phyloP scores from a whole-genome alignment of 352 stramenopile species.

The Aphanomyces cochlioides region DNA sequence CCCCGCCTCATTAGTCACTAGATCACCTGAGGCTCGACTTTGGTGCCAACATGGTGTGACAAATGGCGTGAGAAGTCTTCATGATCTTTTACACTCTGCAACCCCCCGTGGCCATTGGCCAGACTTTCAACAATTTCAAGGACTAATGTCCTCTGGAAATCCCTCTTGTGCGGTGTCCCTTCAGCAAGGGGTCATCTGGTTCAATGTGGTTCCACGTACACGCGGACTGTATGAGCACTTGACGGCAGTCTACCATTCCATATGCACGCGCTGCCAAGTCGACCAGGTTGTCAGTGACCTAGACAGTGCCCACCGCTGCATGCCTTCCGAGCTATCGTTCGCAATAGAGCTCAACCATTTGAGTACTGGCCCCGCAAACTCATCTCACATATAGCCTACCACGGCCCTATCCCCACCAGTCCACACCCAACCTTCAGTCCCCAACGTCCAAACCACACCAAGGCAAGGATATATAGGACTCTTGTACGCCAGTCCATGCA shows the following conservation, averaged over 20 bases:
- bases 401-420: background rate
- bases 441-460: background rate
- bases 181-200: background rate
- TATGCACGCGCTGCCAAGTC: background rate
- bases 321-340: background rate
- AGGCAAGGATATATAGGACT: background rate
- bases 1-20: background rate
- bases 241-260: background rate
- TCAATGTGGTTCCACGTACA: background rate
- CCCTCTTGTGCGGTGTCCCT: background rate
- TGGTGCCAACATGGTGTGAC: background rate
- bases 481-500: background rate
- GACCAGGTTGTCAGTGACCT: too few species aligned
- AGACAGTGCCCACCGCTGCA: background rate
- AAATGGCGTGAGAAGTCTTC: constrained; percentile 3
- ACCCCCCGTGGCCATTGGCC: background rate
- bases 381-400: background rate
- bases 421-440: background rate
- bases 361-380: background rate
- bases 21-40: background rate
- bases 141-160: background rate
- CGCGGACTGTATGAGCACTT: background rate
- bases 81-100: constrained; percentile 14
- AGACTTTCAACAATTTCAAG: background rate
- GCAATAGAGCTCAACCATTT: background rate